These are phyloP conservation scores for Rosa persica DNA, from an alignment of 306 rosid species.

Conservation along the genomic window DNA sequence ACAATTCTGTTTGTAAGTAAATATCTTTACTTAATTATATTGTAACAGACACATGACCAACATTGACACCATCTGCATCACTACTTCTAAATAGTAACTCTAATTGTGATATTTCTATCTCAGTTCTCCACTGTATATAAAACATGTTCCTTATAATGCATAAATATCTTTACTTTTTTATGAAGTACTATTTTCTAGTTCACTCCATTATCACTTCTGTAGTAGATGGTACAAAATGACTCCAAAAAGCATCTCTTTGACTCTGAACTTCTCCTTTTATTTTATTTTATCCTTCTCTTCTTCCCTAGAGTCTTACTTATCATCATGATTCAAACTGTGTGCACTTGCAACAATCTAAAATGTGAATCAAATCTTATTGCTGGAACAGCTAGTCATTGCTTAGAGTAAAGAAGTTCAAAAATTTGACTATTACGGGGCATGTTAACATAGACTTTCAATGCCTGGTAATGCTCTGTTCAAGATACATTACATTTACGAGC, in stretches of 20 bases:
- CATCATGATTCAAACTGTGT: neutral
- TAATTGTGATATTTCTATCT: neutral
- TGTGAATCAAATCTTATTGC: neutral
- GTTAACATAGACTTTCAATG: neutral
- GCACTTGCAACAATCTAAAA: neutral
- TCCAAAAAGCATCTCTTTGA: neutral
- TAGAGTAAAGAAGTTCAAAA: neutral
- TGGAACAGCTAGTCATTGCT: neutral
- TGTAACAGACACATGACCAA: neutral
- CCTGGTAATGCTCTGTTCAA: neutral
- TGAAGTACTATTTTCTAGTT: neutral
- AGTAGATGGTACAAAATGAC: neutral
- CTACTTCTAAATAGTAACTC: neutral
- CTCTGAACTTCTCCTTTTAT: neutral
- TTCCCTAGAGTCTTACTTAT: neutral
- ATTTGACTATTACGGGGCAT: neutral
- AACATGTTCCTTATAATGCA: neutral
- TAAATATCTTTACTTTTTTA: neutral
- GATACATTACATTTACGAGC: neutral
- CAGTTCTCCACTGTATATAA: neutral
- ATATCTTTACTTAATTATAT: neutral
- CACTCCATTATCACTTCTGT: neutral
- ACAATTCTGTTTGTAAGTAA: neutral
- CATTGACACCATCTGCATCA: neutral
- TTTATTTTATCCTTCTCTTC: neutral